Evolutionary conservation across 2,329 filamentous ascomycete genomes (phyloP).

Genomic region (Colletotrichum sublineola): DNA sequence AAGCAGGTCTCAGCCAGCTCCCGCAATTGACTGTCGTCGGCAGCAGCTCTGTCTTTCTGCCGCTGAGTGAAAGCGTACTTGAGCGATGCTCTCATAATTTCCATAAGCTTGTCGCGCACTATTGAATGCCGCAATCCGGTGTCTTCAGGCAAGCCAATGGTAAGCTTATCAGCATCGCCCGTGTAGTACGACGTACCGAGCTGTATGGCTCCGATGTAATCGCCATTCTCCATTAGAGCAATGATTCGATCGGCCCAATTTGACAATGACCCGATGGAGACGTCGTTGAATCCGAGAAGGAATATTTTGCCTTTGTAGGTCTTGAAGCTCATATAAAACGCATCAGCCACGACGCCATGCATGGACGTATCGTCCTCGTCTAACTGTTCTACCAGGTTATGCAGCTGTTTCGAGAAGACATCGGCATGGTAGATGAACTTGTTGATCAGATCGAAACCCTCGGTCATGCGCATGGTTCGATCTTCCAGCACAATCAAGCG

Average conservation of each 20-base stretch:
- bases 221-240: conserved; percentile 95
- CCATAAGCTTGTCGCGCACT: conserved; percentile 88
- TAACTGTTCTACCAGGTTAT: conserved; percentile 85
- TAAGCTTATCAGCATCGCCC: conserved; percentile 92
- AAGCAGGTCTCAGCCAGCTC: conserved; percentile 89
- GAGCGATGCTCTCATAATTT: conserved; percentile 93
- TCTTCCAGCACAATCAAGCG: conserved; percentile 94
- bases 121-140: conserved; percentile 80
- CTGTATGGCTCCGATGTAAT: conserved; percentile 91
- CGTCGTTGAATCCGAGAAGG: conserved; percentile 91
- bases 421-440: conserved; percentile 94
- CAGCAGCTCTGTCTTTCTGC: conserved; percentile 60
- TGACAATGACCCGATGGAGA: conserved; percentile 90
- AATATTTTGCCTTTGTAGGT: conserved; percentile 96
- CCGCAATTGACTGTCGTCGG: conserved; percentile 73
- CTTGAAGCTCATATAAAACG: conserved; percentile 97
- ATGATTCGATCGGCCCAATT: conserved; percentile 97
- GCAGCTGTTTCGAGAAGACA: conserved; percentile 89
- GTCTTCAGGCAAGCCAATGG: conserved; percentile 92
- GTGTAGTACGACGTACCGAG: conserved; percentile 93
- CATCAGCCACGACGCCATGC: conserved; percentile 96
- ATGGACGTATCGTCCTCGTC: conserved; percentile 89
- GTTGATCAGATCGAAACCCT: conserved; percentile 91
- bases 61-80: conserved; percentile 86
- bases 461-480: conserved; percentile 87